Conservation (phyloP, 208 protist genomes). For the Trypanosoma mega region DNA sequence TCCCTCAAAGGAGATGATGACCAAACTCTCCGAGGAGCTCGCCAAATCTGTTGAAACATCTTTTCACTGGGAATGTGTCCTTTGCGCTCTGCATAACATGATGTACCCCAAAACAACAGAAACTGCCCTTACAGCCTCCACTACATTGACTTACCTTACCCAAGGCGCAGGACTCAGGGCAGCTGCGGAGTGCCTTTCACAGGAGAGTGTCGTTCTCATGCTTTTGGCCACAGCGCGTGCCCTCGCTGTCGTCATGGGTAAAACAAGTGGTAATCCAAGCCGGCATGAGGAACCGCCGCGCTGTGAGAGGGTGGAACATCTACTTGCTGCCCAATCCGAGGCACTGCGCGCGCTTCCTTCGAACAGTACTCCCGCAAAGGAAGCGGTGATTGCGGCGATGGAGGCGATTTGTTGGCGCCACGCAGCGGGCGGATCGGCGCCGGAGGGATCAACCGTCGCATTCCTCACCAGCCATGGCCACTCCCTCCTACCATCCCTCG, state of each 20-base stretch:
- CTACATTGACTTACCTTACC: slow-evolving; percentile 16
- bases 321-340: slow-evolving; percentile 16
- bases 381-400: slow-evolving; percentile 4
- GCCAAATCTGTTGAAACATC: slow-evolving; percentile 12
- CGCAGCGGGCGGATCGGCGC: neutral
- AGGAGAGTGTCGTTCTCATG: slow-evolving; percentile 9
- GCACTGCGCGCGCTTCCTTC: slow-evolving; percentile 10
- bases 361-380: no score
- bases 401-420: slow-evolving; percentile 28
- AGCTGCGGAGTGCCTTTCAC: slow-evolving; percentile 13
- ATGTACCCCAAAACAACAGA: neutral
- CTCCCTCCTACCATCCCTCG: slow-evolving; percentile 1
- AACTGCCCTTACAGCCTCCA: neutral
- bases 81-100: slow-evolving; percentile 15
- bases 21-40: slow-evolving; percentile 9
- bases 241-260: neutral
- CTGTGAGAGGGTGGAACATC: no score
- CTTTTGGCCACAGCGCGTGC: slow-evolving; percentile 8
- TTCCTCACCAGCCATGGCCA: slow-evolving; percentile 4
- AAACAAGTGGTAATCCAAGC: no score
- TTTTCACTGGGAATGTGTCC: slow-evolving; percentile 30
- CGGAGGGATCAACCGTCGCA: neutral
- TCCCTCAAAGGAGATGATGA: slow-evolving; percentile 20
- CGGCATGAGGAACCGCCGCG: no score
- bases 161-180: neutral